Evolutionary conservation across 495 filamentous ascomycete genomes (phyloP), one percentile per base, ranked within the genome.

Genomic region (Daldinia caldariorum): DNA sequence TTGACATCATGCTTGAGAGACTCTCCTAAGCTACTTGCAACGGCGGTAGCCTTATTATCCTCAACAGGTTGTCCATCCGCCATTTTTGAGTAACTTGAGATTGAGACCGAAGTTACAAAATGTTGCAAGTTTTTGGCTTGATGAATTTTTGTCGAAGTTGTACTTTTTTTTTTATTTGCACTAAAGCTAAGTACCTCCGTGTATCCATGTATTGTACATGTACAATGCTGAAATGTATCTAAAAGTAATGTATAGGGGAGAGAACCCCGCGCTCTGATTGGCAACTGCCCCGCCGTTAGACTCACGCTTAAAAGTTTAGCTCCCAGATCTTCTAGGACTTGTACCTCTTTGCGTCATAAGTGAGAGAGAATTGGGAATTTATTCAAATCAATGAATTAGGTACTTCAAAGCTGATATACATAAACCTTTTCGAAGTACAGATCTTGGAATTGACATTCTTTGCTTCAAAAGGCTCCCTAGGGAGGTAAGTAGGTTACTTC

Each of bases 1-100:
- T 63, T 55, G 14, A 34, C 64, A 6, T 39, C 39, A 43, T 65
- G 64, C 10, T 72, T 67, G 1, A 43, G 37, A 14, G 71, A 57
- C 12, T 73, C 59, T 59, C 65, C 58, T 31, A 57, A 38, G 12
- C 37, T 34, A 50, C 29, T 26, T 35, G 65, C 57, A 29, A 26
- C 10, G 13, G 4, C 38, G 1, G 31, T 1, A 16, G 49, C 20
- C 38, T 70, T 61, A 2, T 2, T 56, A 38, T 54, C 60, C 3
- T 67, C 49, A 12, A 39, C 12, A 45, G 18, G 29, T 29, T 66
- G 22, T 32, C 5, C 26, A 5, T 68, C 64, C 0, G 59, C 54
- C 69, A 68, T 68, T 51, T 51, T 55, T 55, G 35, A 59, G 26
- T 26, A 26, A 26, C 26, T 26, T 26, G 26, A 14, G 6, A 41